phyloP scores from a whole-genome alignment of 371 early-diverging fungal species.

The Mucor sp. region DNA sequence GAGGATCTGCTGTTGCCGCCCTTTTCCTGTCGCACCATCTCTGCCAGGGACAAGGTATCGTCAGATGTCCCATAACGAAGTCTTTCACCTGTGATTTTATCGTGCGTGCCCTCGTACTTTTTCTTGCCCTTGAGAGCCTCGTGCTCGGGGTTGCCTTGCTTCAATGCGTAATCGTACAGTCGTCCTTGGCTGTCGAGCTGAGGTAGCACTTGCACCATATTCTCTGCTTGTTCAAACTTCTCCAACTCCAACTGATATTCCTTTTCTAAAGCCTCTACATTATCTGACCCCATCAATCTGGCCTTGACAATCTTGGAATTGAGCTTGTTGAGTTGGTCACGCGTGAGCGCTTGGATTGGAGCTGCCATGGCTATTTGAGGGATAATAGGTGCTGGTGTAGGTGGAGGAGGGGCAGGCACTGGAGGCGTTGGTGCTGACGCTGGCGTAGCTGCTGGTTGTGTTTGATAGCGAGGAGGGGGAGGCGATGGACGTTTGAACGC shows the following conservation, averaged over 20 bases:
- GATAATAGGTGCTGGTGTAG: slow-evolving; percentile 1
- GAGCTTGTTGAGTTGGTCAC: slow-evolving; percentile 83
- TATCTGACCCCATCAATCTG: slow-evolving; percentile 65
- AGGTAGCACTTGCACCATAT: slow-evolving; percentile 55
- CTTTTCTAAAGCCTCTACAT: slow-evolving; percentile 68
- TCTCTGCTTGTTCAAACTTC: slow-evolving; percentile 29
- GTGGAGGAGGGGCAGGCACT: not conserved
- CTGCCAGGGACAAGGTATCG: slow-evolving; percentile 55
- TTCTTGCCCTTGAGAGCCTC: slow-evolving; percentile 47
- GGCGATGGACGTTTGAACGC: slow-evolving; percentile 20
- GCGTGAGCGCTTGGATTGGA: slow-evolving; percentile 38
- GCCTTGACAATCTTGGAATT: slow-evolving; percentile 85
- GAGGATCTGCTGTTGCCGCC: slow-evolving; percentile 46
- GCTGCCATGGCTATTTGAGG: not conserved
- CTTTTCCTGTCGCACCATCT: slow-evolving; percentile 72
- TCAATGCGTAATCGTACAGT: slow-evolving; percentile 49
- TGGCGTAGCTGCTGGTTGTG: not conserved
- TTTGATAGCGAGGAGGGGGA: not conserved
- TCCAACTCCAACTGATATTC: slow-evolving; percentile 64
- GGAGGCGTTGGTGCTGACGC: not conserved
- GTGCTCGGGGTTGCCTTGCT: slow-evolving; percentile 4
- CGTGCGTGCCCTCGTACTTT: slow-evolving; percentile 54
- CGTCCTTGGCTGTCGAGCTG: slow-evolving; percentile 68
- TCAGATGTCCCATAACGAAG: slow-evolving; percentile 62
- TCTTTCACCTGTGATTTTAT: slow-evolving; percentile 58